phyloP scores from a whole-genome alignment of 1,284 basidiomycete genomes.

The Boletus semigastroideus region DNA sequence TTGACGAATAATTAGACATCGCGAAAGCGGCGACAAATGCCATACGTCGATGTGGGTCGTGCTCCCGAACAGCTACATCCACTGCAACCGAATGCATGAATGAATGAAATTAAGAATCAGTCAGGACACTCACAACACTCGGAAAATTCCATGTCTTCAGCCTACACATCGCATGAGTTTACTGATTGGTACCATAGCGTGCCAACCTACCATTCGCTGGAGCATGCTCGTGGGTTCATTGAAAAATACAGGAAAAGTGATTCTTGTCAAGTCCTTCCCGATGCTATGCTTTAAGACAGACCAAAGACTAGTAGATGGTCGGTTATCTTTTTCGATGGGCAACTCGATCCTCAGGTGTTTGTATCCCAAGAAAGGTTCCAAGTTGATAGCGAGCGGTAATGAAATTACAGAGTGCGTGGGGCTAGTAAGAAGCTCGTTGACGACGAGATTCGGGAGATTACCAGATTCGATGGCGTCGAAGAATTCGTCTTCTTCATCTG shows the following conservation, averaged over 20 bases:
- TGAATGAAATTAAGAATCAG: neutral
- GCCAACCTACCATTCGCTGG: slow-evolving; percentile 65
- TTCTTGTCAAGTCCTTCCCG: slow-evolving; percentile 96
- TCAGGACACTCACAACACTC: slow-evolving; percentile 70
- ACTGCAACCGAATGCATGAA: slow-evolving; percentile 45
- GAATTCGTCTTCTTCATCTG: slow-evolving; percentile 95
- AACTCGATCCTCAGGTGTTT: slow-evolving; percentile 62
- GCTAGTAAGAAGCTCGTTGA: slow-evolving; percentile 58
- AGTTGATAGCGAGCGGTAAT: slow-evolving; percentile 35
- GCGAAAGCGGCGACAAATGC: slow-evolving; percentile 97
- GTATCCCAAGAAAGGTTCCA: slow-evolving; percentile 71
- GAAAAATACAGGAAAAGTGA: slow-evolving; percentile 94
- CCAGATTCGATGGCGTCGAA: slow-evolving; percentile 95
- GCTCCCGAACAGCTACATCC: slow-evolving; percentile 79
- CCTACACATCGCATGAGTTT: slow-evolving; percentile 40
- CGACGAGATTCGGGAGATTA: slow-evolving; percentile 70
- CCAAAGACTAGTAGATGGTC: slow-evolving; percentile 93
- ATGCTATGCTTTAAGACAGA: slow-evolving; percentile 94
- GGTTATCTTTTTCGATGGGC: slow-evolving; percentile 73
- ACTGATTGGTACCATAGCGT: neutral
- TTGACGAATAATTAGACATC: slow-evolving; percentile 97
- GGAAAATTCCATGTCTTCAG: slow-evolving; percentile 95
- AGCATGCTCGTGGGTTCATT: slow-evolving; percentile 98
- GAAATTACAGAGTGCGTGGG: slow-evolving; percentile 28
- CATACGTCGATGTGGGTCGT: slow-evolving; percentile 79